These are phyloP conservation scores for Ampelomyces quisqualis DNA, from an alignment of 2,329 filamentous ascomycete genomes.

Conservation along the genomic window DNA sequence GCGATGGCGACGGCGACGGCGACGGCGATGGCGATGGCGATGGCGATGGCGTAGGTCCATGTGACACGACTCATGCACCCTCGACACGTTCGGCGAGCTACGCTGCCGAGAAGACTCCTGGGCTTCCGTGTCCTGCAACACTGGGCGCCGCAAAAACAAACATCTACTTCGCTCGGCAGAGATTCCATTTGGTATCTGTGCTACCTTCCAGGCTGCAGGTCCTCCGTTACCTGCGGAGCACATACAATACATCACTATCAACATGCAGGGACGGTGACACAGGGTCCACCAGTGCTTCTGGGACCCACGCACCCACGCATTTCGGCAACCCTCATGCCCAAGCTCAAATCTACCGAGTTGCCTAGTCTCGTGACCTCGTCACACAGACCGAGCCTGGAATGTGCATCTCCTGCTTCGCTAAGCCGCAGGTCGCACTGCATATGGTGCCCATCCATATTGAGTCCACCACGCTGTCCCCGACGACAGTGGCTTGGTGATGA, in stretches of 20 bases:
- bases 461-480: too few relatives aligned
- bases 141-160: too few relatives aligned
- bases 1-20: conserved; percentile 7
- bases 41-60: too few relatives aligned
- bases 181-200: too few relatives aligned
- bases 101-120: too few relatives aligned
- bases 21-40: conserved; percentile 18
- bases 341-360: neutral
- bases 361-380: neutral
- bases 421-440: neutral
- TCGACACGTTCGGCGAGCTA: neutral
- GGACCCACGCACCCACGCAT: neutral
- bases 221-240: neutral
- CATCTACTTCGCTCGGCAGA: too few relatives aligned
- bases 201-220: too few relatives aligned
- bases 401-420: neutral
- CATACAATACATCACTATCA: conserved; percentile 1
- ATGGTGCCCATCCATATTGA: too few relatives aligned
- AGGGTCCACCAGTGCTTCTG: conserved; percentile 1
- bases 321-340: neutral
- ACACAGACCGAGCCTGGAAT: neutral
- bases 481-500: too few relatives aligned
- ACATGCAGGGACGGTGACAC: conserved; percentile 5
- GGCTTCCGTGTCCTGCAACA: too few relatives aligned
- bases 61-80: conserved; percentile 1